Percentiles rank a stretch among this genome's conserved stretches.
These are phyloP conservation scores for Boletus fagicola DNA, from an alignment of 768 basidiomycete species.

Conservation along the genomic window DNA sequence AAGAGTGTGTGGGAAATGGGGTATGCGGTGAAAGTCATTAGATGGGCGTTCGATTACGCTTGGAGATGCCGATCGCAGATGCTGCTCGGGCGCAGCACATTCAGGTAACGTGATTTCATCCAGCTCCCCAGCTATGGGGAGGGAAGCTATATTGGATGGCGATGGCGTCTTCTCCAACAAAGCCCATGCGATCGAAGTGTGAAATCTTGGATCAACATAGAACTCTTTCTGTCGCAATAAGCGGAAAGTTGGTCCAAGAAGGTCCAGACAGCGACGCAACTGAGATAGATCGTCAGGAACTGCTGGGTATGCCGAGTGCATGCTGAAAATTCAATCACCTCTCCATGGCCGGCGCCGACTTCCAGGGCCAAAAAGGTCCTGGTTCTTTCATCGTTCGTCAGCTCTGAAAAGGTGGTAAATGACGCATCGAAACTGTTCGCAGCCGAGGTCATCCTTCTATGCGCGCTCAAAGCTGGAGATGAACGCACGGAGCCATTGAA, in stretches of 20 bases:
- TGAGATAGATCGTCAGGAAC: slow-evolving; percentile 35
- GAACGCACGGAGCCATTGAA: slow-evolving; percentile 44
- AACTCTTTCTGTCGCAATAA: slow-evolving; percentile 72
- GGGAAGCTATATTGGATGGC: slow-evolving; percentile 4
- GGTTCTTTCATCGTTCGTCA: slow-evolving; percentile 78
- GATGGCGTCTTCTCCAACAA: slow-evolving; percentile 45
- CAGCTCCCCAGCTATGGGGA: neutral
- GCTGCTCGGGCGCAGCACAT: slow-evolving; percentile 1
- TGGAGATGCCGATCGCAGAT: slow-evolving; percentile 2
- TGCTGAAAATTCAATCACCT: slow-evolving; percentile 47
- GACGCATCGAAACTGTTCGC: slow-evolving; percentile 63
- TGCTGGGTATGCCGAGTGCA: neutral
- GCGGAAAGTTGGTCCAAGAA: slow-evolving; percentile 56
- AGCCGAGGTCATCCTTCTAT: slow-evolving; percentile 9
- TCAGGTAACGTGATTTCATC: slow-evolving; percentile 2
- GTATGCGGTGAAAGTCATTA: slow-evolving; percentile 45
- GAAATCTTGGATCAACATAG: slow-evolving; percentile 80
- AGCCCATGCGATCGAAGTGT: slow-evolving; percentile 88
- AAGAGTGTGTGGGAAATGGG: slow-evolving; percentile 47
- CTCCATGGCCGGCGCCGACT: slow-evolving; percentile 76
- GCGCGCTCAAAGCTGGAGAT: neutral
- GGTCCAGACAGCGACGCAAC: slow-evolving; percentile 56
- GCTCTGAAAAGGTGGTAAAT: slow-evolving; percentile 66
- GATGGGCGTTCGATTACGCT: slow-evolving; percentile 8
- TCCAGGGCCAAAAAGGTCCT: slow-evolving; percentile 80